Evolutionary conservation across 2,329 filamentous ascomycete species (phyloP), one percentile per base, ranked within the genome.

Genomic region (Colletotrichum eremochloae): DNA sequence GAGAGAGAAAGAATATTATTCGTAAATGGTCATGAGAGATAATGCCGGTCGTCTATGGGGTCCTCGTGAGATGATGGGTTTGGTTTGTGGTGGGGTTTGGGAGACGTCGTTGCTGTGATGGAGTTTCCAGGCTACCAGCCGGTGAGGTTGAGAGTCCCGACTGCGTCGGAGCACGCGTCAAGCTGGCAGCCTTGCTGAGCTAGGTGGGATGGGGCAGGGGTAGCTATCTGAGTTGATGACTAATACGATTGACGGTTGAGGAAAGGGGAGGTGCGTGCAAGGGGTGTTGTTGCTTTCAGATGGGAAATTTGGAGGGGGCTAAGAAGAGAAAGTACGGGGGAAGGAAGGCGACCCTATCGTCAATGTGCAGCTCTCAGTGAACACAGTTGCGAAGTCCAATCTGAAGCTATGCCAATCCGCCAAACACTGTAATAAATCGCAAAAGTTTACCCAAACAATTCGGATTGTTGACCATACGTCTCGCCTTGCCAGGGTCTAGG

Each of bases 131-230:
- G 70, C 70, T 72, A 40, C 55, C 55, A n/a, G 63, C 63, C 31
- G 67, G 68, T 76, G 77, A 80, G 78, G 77, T 80, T 76, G 77
- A 62, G 57, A 68, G 65, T 76, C 74, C 42, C 18, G 42, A 42
- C n/a, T 24, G 72, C 75, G 74, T 50, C 42, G 52, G 46, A 76
- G 81, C 79, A 81, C 81, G 81, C 82, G 82, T 84, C 80, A 81
- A 82, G 80, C 84, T 86, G 84, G 86, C 81, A 87, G 86, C 87
- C 87, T 88, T 87, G 83, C 46, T 67, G 12, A 56, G 55, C 55
- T 67, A 50, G 55, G 60, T 64, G 60, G 52, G 52, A 78, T 77
- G 62, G 75, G 75, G 68, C 75, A 76, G 74, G 79, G 79, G 78
- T 79, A 83, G 80, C 81, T 82, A 42, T 31, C 29, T 46, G n/a